Evolutionary conservation across 1,284 basidiomycete species (phyloP).

Genomic region (Veloboletus limbatus): DNA sequence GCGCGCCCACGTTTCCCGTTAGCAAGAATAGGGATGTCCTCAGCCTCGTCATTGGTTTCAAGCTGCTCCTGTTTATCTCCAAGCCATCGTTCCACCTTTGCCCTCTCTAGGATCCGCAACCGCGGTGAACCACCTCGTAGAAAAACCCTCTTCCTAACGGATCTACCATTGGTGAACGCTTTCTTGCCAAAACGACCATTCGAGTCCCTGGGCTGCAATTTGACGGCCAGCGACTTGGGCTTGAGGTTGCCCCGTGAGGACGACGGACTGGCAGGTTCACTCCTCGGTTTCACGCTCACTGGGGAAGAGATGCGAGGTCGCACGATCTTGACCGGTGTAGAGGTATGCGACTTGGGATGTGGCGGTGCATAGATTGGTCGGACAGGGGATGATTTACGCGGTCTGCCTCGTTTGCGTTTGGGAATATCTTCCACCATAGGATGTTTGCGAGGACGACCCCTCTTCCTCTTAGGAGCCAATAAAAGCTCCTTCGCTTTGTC

Average conservation of each 20-base stretch:
- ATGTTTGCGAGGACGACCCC: constrained; percentile 38
- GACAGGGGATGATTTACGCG: constrained; percentile 31
- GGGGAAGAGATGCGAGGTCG: constrained; percentile 21
- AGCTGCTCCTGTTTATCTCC: constrained; percentile 27
- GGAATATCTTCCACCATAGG: constrained; percentile 33
- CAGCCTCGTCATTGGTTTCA: constrained; percentile 23
- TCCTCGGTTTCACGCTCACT: constrained; percentile 22
- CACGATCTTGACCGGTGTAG: constrained; percentile 14
- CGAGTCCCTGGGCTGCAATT: constrained; percentile 46
- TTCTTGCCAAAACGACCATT: constrained; percentile 54
- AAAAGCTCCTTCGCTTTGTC: constrained; percentile 37
- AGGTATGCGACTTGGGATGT: constrained; percentile 11
- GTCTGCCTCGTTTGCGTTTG: constrained; percentile 37
- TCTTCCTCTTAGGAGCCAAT: constrained; percentile 33
- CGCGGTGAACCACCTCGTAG: constrained; percentile 33
- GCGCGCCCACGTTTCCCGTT: constrained; percentile 27
- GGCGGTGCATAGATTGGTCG: constrained; percentile 10
- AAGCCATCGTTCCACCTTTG: constrained; percentile 38
- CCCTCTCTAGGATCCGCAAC: constrained; percentile 40
- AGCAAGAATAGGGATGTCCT: constrained; percentile 11
- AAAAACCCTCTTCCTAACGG: constrained; percentile 38
- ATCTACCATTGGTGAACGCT: constrained; percentile 49
- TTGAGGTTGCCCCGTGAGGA: constrained; percentile 30
- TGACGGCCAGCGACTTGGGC: constrained; percentile 48
- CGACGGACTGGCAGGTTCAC: constrained; percentile 26